phyloP scores from a whole-genome alignment of 768 basidiomycete genomes.

The Podaxis sp. region DNA sequence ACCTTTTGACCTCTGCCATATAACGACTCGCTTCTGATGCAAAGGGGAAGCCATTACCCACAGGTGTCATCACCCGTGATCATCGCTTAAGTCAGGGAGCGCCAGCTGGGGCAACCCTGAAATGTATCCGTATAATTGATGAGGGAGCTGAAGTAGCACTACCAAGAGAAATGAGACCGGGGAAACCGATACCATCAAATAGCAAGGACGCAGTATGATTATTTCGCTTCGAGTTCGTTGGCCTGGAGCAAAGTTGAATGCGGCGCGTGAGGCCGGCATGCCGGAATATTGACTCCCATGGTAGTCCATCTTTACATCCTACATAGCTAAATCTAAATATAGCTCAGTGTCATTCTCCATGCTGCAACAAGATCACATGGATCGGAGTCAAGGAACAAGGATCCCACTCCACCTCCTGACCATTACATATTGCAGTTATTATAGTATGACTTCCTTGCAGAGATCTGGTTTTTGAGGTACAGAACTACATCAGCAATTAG shows the following conservation, averaged over 20 bases:
- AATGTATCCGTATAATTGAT: neutral
- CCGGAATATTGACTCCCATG: neutral
- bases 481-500: too few species aligned
- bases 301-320: neutral
- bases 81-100: neutral
- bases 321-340: neutral
- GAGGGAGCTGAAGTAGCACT: neutral
- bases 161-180: neutral
- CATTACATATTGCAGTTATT: neutral
- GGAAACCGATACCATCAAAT: neutral
- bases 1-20: neutral
- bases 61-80: constrained; percentile 9
- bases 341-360: neutral
- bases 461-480: neutral
- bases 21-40: neutral
- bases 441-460: neutral
- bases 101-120: neutral
- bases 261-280: too few species aligned
- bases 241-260: too few species aligned
- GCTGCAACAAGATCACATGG: constrained; percentile 1
- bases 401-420: neutral
- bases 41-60: constrained; percentile 11
- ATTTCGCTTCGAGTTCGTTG: too few species aligned
- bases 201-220: neutral
- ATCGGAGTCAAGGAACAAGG: neutral